Base-by-base conservation (phyloP, 257 asterid genomes). In the Capsicum baccatum region DNA sequence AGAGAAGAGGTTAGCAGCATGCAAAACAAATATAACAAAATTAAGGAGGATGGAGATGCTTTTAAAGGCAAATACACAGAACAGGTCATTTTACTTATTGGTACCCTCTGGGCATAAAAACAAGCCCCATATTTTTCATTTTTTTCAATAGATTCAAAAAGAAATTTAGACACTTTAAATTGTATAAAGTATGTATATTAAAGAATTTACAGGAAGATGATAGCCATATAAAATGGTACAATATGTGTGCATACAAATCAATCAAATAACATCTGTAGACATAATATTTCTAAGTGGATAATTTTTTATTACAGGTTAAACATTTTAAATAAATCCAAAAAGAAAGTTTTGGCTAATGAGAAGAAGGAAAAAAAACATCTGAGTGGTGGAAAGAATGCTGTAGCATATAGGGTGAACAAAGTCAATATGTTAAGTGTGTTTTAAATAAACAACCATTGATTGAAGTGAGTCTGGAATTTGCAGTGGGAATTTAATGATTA, bases 1-100 rank as follows among this genome's bases (percentile, higher is more conserved):
- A 83, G 84, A 13, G n/a, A n/a, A 67, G 64, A 50, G 55, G 47
- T 44, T 9, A 79, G 60, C 47, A 63, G 21, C 69, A 63, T 21
- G 37, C 21, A 57, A 4, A 48, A 12, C 7, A 55, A 55, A 52
- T 21, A 79, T 56, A 12, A 79, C 21, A 76, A 76, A 63, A 10
- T 9, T 76, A 76, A 50, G 44, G 71, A 5, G 47, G n/a, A 12
- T 66, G 73, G 47, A 66, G 47, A 66, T 1, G 73, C 33, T 66
- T 66, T 66, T 13, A 66, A 26, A 66, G 37, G 73, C 73, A 79
- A 73, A 79, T 12, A 50, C 67, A 42, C 79, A 47, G 17, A 47
- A 82, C 39, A 15, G 11, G 21, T 21, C 50, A 6, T n/a, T 66
- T 33, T 66, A 26, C 47, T 66, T 66, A 33, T 26, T 1, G 1